Evolutionary conservation across 441 rosid species (phyloP), one percentile per base, ranked within the genome.

Genomic region (Adansonia gregorii): DNA sequence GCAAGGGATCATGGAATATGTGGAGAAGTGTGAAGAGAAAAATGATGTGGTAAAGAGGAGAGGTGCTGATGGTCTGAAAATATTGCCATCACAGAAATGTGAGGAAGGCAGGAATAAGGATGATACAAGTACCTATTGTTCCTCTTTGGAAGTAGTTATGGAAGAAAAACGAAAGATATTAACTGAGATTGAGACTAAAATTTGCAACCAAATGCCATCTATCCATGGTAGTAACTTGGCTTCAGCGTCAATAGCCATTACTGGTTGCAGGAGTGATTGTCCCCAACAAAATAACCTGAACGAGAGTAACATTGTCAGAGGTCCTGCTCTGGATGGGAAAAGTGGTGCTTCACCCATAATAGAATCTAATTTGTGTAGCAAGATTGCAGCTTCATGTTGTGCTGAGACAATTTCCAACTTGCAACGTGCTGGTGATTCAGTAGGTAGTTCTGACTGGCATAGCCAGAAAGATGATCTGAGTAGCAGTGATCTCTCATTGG

Each of bases 381-480:
- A 48, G 46, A 78, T 35, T 66, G 81, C 84, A 45, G 56, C 83
- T 80, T 76, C 84, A 66, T 70, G 67, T 64, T 89, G 65, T 51
- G 70, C 51, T 54, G 68, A 56, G 58, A 68, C 31, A 54, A 61
- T 73, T 52, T 74, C 65, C 27, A 52, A 45, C 55, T 74, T 73
- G n/a, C 76, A 6, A 10, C 77, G 19, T 74, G 61, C 63, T 45
- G 84, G 75, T 52, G 84, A 70, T 76, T 31, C 75, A 54, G 49
- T 51, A 19, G 82, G 79, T 43, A 31, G 68, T 43, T 12, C 22
- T 75, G 75, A 58, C 12, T 45, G 41, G 68, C 65, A 55, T 39
- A 74, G 64, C 65, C 68, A 46, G 54, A 78, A 67, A 22, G 75
- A 74, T 78, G 81, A 63, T 59, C 76, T 27, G 31, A 79, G 48